Evolutionary conservation across 1,284 basidiomycete species (phyloP).

Genomic region (Hymenochaete sp.): DNA sequence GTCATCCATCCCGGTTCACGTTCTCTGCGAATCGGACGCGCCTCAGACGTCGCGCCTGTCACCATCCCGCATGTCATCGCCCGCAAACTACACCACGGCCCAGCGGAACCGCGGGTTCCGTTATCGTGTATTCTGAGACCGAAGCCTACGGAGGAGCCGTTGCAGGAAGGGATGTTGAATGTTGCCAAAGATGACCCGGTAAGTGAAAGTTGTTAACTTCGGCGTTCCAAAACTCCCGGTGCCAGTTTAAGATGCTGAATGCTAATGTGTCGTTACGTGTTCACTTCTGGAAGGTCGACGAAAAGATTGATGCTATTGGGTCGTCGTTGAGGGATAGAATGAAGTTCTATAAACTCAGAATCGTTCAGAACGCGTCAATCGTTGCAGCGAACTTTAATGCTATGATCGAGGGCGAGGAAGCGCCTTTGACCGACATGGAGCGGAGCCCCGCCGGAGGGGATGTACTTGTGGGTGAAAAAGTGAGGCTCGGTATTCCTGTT

Average conservation of each 20-base stretch:
- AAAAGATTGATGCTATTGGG: slow-evolving; percentile 64
- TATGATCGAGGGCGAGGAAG: slow-evolving; percentile 70
- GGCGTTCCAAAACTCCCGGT: no score
- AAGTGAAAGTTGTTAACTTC: no score
- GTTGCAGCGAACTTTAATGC: slow-evolving; percentile 73
- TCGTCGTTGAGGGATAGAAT: slow-evolving; percentile 75
- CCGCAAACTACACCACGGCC: slow-evolving; percentile 38
- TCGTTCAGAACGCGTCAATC: slow-evolving; percentile 63
- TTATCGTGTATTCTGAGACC: slow-evolving; percentile 49
- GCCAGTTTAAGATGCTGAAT: not conserved
- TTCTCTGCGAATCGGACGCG: slow-evolving; percentile 79
- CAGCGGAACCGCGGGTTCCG: slow-evolving; percentile 35
- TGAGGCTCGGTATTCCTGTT: slow-evolving; percentile 23
- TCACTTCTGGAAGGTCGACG: slow-evolving; percentile 45
- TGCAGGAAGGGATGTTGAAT: slow-evolving; percentile 30
- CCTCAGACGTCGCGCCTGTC: slow-evolving; percentile 78
- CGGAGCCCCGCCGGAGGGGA: slow-evolving; percentile 38
- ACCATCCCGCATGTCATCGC: slow-evolving; percentile 76
- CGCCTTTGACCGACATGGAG: slow-evolving; percentile 75
- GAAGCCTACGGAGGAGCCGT: slow-evolving; percentile 29
- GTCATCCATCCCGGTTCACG: slow-evolving; percentile 94
- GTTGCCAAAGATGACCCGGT: slow-evolving; percentile 59
- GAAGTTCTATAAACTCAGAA: slow-evolving; percentile 81
- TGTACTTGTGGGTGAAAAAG: slow-evolving; percentile 64
- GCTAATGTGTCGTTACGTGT: not conserved